Evolutionary conservation across 352 stramenopile genomes (phyloP).

Genomic region (Globisporangium nunn): DNA sequence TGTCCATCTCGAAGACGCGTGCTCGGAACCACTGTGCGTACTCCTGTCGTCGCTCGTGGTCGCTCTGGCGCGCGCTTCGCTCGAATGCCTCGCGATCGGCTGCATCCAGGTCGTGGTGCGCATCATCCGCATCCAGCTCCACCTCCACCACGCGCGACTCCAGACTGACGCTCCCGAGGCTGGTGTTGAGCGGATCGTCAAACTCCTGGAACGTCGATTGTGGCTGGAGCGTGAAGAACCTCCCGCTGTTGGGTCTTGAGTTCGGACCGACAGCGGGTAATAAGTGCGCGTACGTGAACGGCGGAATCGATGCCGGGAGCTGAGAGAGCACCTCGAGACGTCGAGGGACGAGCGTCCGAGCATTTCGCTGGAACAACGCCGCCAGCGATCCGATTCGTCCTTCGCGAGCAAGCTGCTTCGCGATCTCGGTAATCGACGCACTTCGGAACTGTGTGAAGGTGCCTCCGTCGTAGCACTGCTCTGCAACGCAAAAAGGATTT

Average conservation of each 20-base stretch:
- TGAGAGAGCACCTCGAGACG: constrained; percentile 42
- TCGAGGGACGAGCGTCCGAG: constrained; percentile 40
- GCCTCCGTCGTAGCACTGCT: constrained; percentile 38
- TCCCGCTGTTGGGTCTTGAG: constrained; percentile 15
- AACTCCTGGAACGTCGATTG: constrained; percentile 2
- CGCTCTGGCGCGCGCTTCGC: constrained; percentile 12
- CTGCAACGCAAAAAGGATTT: constrained; percentile 11
- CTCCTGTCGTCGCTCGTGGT: constrained; percentile 17
- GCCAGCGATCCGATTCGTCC: constrained; percentile 34
- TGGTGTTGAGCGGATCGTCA: constrained; percentile 1
- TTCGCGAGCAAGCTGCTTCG: constrained; percentile 39
- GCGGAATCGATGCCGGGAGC: constrained; percentile 29
- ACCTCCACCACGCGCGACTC: constrained; percentile 13
- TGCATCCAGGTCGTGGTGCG: constrained; percentile 27
- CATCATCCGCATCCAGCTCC: constrained; percentile 29
- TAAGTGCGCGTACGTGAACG: constrained; percentile 33
- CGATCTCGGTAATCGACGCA: constrained; percentile 25
- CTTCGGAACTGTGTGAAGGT: constrained; percentile 27
- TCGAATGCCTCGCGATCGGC: constrained; percentile 39
- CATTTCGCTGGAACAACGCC: constrained; percentile 42
- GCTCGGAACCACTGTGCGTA: constrained; percentile 44
- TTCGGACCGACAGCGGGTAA: constrained; percentile 32
- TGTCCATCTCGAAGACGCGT: constrained; percentile 53
- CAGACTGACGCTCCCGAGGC: neutral
- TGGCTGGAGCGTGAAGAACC: constrained; percentile 36